These are phyloP conservation scores for Aureobasidium mangrovei DNA, from an alignment of 2,329 filamentous ascomycete genomes.

Conservation along the genomic window DNA sequence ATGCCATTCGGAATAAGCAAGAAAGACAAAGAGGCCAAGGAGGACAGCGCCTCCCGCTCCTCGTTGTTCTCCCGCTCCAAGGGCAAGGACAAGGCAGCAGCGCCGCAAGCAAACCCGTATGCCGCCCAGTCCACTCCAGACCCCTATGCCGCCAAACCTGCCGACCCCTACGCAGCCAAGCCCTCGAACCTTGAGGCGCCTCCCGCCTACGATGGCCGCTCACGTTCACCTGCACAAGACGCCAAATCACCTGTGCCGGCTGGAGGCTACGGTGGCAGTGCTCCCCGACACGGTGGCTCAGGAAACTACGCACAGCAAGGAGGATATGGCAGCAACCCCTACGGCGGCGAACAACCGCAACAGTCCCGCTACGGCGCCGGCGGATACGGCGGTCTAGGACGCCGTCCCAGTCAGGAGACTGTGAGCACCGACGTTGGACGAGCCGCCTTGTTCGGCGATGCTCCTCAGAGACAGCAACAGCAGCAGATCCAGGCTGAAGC, in stretches of 20 bases:
- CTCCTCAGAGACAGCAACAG: slow-evolving; percentile 41
- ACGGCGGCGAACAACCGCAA: slow-evolving; percentile 31
- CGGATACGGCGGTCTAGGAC: slow-evolving; percentile 49
- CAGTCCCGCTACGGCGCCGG: slow-evolving; percentile 35
- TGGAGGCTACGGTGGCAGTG: slow-evolving; percentile 34
- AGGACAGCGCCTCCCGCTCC: slow-evolving; percentile 44
- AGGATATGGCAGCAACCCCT: slow-evolving; percentile 46
- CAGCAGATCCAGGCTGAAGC: slow-evolving; percentile 19
- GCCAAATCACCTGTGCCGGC: slow-evolving; percentile 39
- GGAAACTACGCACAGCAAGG: slow-evolving; percentile 33
- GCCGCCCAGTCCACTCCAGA: slow-evolving; percentile 40
- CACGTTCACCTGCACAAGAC: slow-evolving; percentile 31
- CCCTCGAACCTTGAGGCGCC: slow-evolving; percentile 22
- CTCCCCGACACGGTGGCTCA: slow-evolving; percentile 21
- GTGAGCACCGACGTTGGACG: slow-evolving; percentile 46
- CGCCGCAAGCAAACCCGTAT: slow-evolving; percentile 47
- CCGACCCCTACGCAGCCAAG: slow-evolving; percentile 27
- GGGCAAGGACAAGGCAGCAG: slow-evolving; percentile 40
- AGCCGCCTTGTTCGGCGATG: slow-evolving; percentile 56
- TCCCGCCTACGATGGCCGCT: slow-evolving; percentile 22
- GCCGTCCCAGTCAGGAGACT: slow-evolving; percentile 41
- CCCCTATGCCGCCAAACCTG: slow-evolving; percentile 40
- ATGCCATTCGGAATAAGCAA: slow-evolving; percentile 41
- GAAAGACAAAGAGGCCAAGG: slow-evolving; percentile 43
- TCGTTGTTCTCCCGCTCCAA: slow-evolving; percentile 52